A percentile compares a stretch with the other conserved stretches of the same genome.
Evolutionary conservation across 352 stramenopile genomes (phyloP).

Genomic region (Phytopythium ostracodes): DNA sequence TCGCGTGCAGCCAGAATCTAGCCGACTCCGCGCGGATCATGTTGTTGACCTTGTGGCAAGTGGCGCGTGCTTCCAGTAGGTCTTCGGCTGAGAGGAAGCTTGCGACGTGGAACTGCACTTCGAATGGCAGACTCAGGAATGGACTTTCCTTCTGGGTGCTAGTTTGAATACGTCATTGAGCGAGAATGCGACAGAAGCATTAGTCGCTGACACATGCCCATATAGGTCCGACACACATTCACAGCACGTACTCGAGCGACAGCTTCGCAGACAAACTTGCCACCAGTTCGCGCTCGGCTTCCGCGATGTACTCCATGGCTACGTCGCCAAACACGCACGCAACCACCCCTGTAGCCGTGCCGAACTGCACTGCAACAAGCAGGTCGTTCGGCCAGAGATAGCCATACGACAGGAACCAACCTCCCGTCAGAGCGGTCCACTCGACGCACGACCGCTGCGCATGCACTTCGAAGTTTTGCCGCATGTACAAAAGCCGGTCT

Average conservation of each 20-base stretch:
- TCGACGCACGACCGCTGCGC: slow-evolving; percentile 52
- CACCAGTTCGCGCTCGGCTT: slow-evolving; percentile 60
- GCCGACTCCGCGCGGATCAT: slow-evolving; percentile 81
- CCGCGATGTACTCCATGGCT: slow-evolving; percentile 57
- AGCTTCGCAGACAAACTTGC: slow-evolving; percentile 38
- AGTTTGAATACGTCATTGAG: background rate
- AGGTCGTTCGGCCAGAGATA: slow-evolving; percentile 70
- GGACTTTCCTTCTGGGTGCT: slow-evolving; percentile 59
- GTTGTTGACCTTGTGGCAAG: slow-evolving; percentile 79
- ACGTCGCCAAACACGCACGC: slow-evolving; percentile 69
- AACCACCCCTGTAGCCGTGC: slow-evolving; percentile 64
- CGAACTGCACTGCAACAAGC: slow-evolving; percentile 70
- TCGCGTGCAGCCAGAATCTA: slow-evolving; percentile 81
- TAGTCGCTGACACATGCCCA: background rate
- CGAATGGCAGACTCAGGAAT: slow-evolving; percentile 73
- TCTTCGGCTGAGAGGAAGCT: slow-evolving; percentile 75
- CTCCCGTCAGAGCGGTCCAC: slow-evolving; percentile 40
- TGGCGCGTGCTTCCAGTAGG: slow-evolving; percentile 62
- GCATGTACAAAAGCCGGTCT: slow-evolving; percentile 66
- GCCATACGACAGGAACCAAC: slow-evolving; percentile 61
- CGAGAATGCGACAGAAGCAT: slow-evolving; percentile 4
- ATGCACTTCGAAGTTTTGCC: slow-evolving; percentile 55
- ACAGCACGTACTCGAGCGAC: slow-evolving; percentile 36
- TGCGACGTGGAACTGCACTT: slow-evolving; percentile 78
- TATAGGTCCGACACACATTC: background rate